These are phyloP conservation scores for Aspergillus aculeatus DNA, from an alignment of 2,329 filamentous ascomycete species.

Conservation along the genomic window DNA sequence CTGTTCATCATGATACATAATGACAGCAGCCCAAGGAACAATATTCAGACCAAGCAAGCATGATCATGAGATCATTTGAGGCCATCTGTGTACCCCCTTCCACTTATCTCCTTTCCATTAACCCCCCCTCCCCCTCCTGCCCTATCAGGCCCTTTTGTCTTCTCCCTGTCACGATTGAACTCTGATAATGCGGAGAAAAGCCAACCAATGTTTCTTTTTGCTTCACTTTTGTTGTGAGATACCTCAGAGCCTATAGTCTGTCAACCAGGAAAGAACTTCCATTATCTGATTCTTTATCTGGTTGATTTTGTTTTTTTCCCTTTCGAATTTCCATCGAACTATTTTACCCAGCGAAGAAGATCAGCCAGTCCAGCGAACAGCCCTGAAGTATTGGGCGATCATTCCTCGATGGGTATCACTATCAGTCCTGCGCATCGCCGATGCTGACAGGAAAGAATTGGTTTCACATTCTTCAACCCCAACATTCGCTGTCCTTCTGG, in stretches of 20 bases:
- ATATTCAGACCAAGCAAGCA: neutral
- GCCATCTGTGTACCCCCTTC: neutral
- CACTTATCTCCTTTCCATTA: neutral
- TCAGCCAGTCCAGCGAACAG: slow-evolving; percentile 6
- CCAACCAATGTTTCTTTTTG: neutral
- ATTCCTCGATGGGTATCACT: slow-evolving; percentile 18
- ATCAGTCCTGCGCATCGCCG: slow-evolving; percentile 14
- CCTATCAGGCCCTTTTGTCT: neutral
- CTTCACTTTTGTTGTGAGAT: neutral
- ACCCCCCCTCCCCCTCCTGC: neutral
- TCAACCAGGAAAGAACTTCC: neutral
- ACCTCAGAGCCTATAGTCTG: neutral
- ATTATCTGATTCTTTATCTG: neutral
- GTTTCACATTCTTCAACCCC: slow-evolving; percentile 14
- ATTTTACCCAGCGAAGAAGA: neutral
- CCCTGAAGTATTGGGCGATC: slow-evolving; percentile 19
- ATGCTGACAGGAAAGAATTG: slow-evolving; percentile 7
- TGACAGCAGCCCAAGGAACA: slow-evolving; percentile 20
- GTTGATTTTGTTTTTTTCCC: neutral
- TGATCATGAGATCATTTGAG: neutral
- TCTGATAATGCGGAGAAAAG: neutral
- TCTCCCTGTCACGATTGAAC: neutral
- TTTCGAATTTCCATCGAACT: neutral
- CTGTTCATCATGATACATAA: slow-evolving; percentile 11
- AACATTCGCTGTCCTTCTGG: neutral